These are phyloP conservation scores for Populus ilicifolia DNA, from an alignment of 345 rosid species.

Conservation along the genomic window DNA sequence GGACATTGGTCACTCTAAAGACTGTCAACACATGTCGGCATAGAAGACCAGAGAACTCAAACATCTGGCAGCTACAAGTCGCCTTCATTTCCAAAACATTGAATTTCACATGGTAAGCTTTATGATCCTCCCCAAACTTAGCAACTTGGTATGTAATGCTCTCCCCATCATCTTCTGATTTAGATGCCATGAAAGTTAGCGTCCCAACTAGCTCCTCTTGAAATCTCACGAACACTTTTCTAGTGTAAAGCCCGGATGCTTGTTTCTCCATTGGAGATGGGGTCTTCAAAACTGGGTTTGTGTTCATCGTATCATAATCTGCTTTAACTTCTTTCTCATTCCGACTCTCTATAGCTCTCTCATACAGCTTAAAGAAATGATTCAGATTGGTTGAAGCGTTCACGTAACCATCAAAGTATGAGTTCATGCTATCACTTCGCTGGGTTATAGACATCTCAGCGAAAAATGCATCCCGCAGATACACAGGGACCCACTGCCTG, in stretches of 20 bases:
- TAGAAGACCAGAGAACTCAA: constrained; percentile 71
- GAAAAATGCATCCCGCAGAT: constrained; percentile 52
- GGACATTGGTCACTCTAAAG: constrained; percentile 67
- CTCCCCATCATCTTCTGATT: constrained; percentile 53
- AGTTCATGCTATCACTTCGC: constrained; percentile 34
- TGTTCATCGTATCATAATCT: constrained; percentile 58
- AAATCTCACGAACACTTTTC: constrained; percentile 59
- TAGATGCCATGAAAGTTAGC: constrained; percentile 60
- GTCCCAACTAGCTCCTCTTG: constrained; percentile 80
- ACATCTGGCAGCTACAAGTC: constrained; percentile 76
- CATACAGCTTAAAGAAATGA: constrained; percentile 52
- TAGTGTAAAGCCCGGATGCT: constrained; percentile 62
- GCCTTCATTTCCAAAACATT: constrained; percentile 66
- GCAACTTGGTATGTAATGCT: constrained; percentile 54
- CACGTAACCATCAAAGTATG: constrained; percentile 57
- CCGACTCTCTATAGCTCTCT: constrained; percentile 62
- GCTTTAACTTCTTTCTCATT: constrained; percentile 73
- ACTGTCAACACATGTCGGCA: constrained; percentile 75
- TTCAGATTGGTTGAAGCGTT: constrained; percentile 57
- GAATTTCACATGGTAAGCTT: constrained; percentile 53
- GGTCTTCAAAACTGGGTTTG: constrained; percentile 53
- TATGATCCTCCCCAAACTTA: constrained; percentile 63
- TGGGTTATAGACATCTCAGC: constrained; percentile 47
- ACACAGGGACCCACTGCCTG: constrained; percentile 74
- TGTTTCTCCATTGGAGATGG: constrained; percentile 86